Evolutionary conservation across 495 filamentous ascomycete species (phyloP), one percentile per base, ranked within the genome.

Genomic region (Daldinia vernicosa): DNA sequence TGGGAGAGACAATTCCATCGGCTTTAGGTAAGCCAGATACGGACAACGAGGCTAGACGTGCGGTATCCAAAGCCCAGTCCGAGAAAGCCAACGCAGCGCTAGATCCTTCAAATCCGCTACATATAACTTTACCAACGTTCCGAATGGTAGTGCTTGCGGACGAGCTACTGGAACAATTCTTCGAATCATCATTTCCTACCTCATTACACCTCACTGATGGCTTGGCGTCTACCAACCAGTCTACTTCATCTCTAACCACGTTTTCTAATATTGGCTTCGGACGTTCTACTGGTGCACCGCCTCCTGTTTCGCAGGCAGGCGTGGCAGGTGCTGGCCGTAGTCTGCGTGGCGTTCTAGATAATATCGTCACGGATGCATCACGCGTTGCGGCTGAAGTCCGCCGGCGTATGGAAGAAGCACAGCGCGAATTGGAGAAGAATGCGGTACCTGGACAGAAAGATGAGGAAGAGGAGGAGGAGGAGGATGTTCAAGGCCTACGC

Each of bases 101-200:
- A 5, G 93, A 99, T 77, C 95, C 95, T 0, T 88, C 91, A 47
- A 94, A 95, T 63, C 95, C 95, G 0, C 86, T 99, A 0, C 91
- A 97, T 78, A 98, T 99, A 76, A 98, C 96, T 7, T 89, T 99
- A 8, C 96, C 96, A 0, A 99, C 95, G 22, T 99, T 99, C 86
- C 91, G 95, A 71, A 99, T 99, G 95, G 93, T 99, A 26, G 90
- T 99, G 50, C 88, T 99, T 22, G 95, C 95, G 63, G 95, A 99
- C 77, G 95, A 99, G 74, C 85, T 95, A 3, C 88, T 99, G 12
- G 95, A 99, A 74, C 90, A 93, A 71, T 99, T 99, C 80, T 99
- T 99, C 78, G 95, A 99, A 79, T 90, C 88, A 30, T 86, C 88
- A 14, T 89, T 91, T 67, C 90, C 90, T 0, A 84, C 90, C 26